Evolutionary conservation across 352 stramenopile genomes (phyloP).

Genomic region (Globisporangium takayamanum): DNA sequence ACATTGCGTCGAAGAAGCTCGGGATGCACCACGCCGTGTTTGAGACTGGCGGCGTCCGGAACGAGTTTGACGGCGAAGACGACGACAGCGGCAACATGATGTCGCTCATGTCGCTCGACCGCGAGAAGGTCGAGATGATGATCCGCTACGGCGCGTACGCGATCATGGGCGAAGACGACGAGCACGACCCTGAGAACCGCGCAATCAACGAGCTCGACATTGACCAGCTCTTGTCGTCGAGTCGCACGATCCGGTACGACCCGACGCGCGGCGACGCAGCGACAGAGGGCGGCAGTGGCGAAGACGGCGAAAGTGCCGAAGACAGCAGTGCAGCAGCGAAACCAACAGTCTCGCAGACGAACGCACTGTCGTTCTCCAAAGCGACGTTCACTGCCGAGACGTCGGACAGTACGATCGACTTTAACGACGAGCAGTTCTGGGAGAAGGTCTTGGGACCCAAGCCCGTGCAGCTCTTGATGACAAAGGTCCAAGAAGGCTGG

Average conservation of each 20-base stretch:
- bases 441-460: conserved; percentile 88
- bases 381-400: conserved; percentile 84
- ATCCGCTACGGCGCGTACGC: conserved; percentile 97
- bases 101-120: conserved; percentile 90
- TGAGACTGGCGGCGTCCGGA: conserved; percentile 88
- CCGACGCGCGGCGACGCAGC: conserved; percentile 47
- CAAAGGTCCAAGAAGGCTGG: conserved; percentile 83
- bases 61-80: conserved; percentile 93
- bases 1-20: conserved; percentile 98
- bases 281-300: conserved; percentile 26
- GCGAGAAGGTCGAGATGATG: conserved; percentile 98
- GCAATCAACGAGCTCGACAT: conserved; percentile 89
- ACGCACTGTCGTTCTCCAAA: conserved; percentile 83
- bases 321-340: conserved; percentile 25
- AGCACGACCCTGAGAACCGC: conserved; percentile 84
- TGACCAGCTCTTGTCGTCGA: conserved; percentile 75
- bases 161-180: conserved; percentile 95
- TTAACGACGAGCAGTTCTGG: conserved; percentile 90
- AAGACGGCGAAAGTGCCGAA: conserved; percentile 33
- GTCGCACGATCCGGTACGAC: conserved; percentile 87
- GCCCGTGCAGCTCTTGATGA: conserved; percentile 81
- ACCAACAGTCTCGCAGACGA: conserved; percentile 38
- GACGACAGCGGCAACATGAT: conserved; percentile 90
- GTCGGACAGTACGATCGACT: conserved; percentile 84
- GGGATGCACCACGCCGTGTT: conserved; percentile 98